These are phyloP conservation scores for Blastosporella zonata DNA, from an alignment of 1,284 basidiomycete genomes.

Conservation along the genomic window DNA sequence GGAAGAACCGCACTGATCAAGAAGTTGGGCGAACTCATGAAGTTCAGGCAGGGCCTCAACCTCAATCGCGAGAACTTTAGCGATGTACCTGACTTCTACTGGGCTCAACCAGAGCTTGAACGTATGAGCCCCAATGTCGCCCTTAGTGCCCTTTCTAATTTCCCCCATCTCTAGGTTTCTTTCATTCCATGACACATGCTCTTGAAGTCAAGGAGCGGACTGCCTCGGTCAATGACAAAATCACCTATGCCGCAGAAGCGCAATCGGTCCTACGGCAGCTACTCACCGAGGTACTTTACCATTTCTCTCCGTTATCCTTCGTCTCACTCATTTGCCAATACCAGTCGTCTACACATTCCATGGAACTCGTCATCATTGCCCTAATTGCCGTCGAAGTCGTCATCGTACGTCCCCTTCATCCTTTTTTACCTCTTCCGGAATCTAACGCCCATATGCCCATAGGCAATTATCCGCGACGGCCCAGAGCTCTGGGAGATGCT, in stretches of 20 bases:
- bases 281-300: conserved; percentile 73
- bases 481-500: conserved; percentile 22
- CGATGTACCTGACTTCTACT: conserved; percentile 88
- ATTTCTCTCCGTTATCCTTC: conserved; percentile 5
- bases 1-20: conserved; percentile 77
- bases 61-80: conserved; percentile 86
- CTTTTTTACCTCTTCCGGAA: not conserved
- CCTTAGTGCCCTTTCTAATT: not conserved
- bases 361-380: conserved; percentile 89
- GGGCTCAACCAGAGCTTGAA: conserved; percentile 87
- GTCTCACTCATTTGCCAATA: conserved; percentile 8
- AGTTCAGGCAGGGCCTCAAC: conserved; percentile 85
- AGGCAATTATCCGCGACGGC: conserved; percentile 22
- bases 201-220: conserved; percentile 82
- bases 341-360: conserved; percentile 80
- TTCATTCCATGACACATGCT: conserved; percentile 77
- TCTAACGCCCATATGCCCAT: not conserved
- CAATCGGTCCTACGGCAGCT: conserved; percentile 75
- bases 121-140: conserved; percentile 37
- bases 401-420: conserved; percentile 54
- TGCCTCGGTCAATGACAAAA: conserved; percentile 83
- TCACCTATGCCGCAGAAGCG: conserved; percentile 87
- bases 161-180: conserved; percentile 53
- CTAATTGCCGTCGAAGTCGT: conserved; percentile 90
- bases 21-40: conserved; percentile 86